phyloP scores from a whole-genome alignment of 257 asterid genomes.

The Solanum corneliomulleri region DNA sequence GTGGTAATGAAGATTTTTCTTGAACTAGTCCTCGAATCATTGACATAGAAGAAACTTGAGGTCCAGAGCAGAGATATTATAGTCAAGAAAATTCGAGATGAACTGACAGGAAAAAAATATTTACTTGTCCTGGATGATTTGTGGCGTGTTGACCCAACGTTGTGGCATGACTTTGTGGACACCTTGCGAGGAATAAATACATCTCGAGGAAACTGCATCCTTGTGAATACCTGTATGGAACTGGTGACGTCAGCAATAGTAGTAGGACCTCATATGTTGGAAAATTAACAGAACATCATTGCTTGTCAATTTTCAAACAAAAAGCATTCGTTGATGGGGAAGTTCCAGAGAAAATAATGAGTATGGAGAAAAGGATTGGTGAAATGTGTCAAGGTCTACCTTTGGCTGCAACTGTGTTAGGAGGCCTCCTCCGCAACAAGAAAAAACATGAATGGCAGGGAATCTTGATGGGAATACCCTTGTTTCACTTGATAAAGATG shows the following conservation, averaged over 20 bases:
- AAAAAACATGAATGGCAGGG: background rate
- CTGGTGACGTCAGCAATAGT: background rate
- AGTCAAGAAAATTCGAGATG: background rate
- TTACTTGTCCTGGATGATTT: background rate
- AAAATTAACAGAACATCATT: background rate
- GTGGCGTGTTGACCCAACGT: background rate
- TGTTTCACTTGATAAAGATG: too few species aligned
- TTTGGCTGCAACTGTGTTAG: background rate
- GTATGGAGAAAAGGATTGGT: background rate
- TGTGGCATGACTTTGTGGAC: background rate
- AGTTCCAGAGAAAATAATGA: background rate
- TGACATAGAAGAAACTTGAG: background rate
- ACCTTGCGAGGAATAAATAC: background rate
- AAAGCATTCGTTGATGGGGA: background rate
- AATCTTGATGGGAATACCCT: too few species aligned
- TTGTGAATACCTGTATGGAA: conserved; percentile 9
- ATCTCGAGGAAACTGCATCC: background rate
- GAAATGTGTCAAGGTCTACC: background rate
- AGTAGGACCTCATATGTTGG: background rate
- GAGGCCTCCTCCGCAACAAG: background rate
- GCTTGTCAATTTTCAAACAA: background rate
- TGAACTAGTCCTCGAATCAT: background rate
- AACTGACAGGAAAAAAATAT: background rate
- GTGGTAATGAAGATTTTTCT: background rate
- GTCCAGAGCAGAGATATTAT: background rate